Evolutionary conservation across 352 stramenopile genomes (phyloP), one percentile per base, ranked within the genome.

Genomic region (Globisporangium cystogenes): DNA sequence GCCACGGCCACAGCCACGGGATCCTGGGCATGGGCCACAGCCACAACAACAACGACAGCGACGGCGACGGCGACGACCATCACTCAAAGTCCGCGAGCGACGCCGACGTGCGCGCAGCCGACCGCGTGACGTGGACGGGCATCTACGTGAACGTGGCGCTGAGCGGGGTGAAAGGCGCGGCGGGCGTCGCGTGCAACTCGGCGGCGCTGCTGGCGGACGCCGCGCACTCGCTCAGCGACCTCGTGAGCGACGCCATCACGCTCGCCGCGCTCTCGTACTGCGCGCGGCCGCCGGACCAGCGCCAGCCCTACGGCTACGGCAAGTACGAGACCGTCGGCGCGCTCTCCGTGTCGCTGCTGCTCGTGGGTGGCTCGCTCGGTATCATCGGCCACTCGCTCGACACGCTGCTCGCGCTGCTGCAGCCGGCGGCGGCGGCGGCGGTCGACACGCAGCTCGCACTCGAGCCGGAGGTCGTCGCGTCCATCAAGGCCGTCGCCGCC

Each of bases 211-310:
- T 99, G 46, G 91, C 95, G 3, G 96, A 99, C 67, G 95, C 96
- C 1, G 90, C 87, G 16, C 96, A 99, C 79, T 97, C 87, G 1
- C 61, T 98, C 14, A 95, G 76, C 57, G 96, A 99, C 75, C 70
- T 99, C 27, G 79, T 98, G 36, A 96, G 78, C 49, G 96, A 99
- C 67, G 95, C 90, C 58, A 92, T 98, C 39, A 99, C 96, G 18
- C 70, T 99, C 7, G 86, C 86, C 55, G 69, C 90, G 27, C 81
- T 98, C 20, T 86, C 91, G 56, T 87, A 97, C 47, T 96, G 84
- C 31, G 68, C 89, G 3, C 70, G 95, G n/a, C 93, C 94, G n/a
- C 78, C 95, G 0, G 95, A 99, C 59, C 73, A 82, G 39, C 72
- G 84, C 65, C 83, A 94, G 56, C 86, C 84, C 0, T 93, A 90